Evolutionary conservation across 129 eudicot species (phyloP).

Genomic region (Kitagawia praeruptora): DNA sequence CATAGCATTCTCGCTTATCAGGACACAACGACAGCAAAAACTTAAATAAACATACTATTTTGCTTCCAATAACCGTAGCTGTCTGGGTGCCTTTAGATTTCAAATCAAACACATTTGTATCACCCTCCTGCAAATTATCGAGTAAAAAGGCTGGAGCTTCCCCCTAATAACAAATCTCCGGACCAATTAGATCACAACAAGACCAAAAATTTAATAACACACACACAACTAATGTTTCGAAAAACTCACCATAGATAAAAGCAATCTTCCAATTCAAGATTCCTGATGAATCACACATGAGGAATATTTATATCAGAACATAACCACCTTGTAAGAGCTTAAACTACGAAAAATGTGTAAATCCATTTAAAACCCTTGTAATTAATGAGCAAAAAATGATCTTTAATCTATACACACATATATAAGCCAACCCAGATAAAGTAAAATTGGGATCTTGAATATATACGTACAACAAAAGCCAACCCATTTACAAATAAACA

Average conservation of each 20-base stretch:
- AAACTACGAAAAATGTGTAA: not conserved
- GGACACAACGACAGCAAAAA: constrained; percentile 5
- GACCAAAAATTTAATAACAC: constrained; percentile 2
- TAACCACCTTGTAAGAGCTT: not conserved
- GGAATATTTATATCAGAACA: not conserved
- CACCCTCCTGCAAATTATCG: constrained; percentile 33
- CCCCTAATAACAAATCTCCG: constrained; percentile 44
- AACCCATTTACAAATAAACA: not conserved
- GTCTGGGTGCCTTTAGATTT: constrained; percentile 42
- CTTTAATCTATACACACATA: not conserved
- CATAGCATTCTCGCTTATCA: not conserved
- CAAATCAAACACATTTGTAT: constrained; percentile 33
- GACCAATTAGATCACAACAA: constrained; percentile 12
- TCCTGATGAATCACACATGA: constrained; percentile 26
- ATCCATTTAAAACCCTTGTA: not conserved
- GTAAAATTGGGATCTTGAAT: not conserved
- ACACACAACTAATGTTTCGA: not conserved
- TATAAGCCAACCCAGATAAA: not conserved
- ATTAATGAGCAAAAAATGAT: not conserved
- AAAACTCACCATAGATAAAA: constrained; percentile 34
- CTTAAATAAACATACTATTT: constrained; percentile 44
- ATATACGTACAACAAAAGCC: not conserved
- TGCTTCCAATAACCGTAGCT: constrained; percentile 39
- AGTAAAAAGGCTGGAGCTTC: constrained; percentile 75
- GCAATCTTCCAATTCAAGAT: constrained; percentile 14